Percentiles rank a stretch among this genome's conserved stretches.
phyloP scores from a whole-genome alignment of 495 filamentous ascomycete genomes.

The Talaromyces thailandensis region DNA sequence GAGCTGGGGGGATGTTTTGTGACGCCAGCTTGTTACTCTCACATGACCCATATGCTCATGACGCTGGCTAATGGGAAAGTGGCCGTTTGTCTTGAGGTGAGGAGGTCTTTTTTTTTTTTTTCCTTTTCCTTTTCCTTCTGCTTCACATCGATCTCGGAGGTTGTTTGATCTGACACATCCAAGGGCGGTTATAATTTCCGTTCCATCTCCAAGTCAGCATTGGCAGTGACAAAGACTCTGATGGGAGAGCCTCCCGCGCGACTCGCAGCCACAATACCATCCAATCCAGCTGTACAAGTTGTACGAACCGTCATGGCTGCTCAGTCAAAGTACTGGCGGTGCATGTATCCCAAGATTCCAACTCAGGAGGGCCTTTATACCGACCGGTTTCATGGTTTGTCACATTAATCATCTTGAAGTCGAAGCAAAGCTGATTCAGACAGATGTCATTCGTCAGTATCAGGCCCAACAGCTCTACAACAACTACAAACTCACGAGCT shows the following conservation, averaged over 20 bases:
- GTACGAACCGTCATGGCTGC: conserved; percentile 44
- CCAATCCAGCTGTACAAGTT: conserved; percentile 34
- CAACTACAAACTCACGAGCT: conserved; percentile 61
- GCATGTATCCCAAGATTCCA: conserved; percentile 43
- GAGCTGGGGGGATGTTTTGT: conserved; percentile 88
- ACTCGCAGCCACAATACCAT: conserved; percentile 39
- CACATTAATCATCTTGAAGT: not conserved
- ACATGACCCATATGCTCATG: conserved; percentile 99
- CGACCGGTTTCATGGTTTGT: conserved; percentile 45
- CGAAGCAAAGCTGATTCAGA: conserved; percentile 6
- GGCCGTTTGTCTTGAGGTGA: conserved; percentile 76
- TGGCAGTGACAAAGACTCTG: conserved; percentile 83
- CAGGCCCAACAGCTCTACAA: conserved; percentile 61
- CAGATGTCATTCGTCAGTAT: conserved; percentile 65
- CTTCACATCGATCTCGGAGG: not conserved
- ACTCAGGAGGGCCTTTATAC: conserved; percentile 22
- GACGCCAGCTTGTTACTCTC: conserved; percentile 82
- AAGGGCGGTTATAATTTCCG: conserved; percentile 88
- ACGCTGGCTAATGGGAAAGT: conserved; percentile 85
- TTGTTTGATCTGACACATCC: not conserved
- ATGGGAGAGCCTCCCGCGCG: conserved; percentile 90
- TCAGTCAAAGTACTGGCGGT: conserved; percentile 51
- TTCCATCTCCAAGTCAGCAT: conserved; percentile 83
- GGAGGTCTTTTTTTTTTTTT: not conserved
- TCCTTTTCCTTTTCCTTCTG: not conserved